Evolutionary conservation across 148 eudicot genomes (phyloP).

Genomic region (Vaccinium corymbosum): DNA sequence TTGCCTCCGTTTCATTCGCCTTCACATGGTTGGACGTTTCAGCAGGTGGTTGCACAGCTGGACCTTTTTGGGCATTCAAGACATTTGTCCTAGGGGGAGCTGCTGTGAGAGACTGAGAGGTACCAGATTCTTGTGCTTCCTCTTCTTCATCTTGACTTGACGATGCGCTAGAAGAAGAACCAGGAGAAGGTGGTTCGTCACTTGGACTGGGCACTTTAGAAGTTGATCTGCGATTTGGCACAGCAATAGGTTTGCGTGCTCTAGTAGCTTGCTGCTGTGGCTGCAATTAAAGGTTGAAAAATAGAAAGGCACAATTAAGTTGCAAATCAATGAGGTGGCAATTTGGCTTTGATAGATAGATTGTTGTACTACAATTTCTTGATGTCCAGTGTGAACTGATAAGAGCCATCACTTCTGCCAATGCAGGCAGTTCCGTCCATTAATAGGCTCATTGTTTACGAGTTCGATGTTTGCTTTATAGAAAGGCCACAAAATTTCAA

Average conservation of each 20-base stretch:
- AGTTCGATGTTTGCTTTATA: neutral
- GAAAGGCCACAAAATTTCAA: neutral
- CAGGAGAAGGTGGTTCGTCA: slow-evolving; percentile 57
- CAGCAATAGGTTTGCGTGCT: slow-evolving; percentile 39
- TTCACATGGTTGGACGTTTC: slow-evolving; percentile 27
- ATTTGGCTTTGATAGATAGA: neutral
- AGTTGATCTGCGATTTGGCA: slow-evolving; percentile 33
- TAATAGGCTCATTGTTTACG: neutral
- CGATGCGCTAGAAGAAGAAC: slow-evolving; percentile 52
- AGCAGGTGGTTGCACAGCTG: slow-evolving; percentile 30
- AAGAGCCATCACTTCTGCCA: neutral
- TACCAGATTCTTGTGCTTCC: slow-evolving; percentile 30
- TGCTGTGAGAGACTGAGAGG: slow-evolving; percentile 29
- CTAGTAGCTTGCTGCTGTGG: slow-evolving; percentile 45
- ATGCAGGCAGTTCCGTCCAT: neutral
- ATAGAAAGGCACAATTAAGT: neutral
- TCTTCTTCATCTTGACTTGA: slow-evolving; percentile 41
- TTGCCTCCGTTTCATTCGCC: slow-evolving; percentile 33
- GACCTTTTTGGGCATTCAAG: slow-evolving; percentile 33
- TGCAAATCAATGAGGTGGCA: neutral
- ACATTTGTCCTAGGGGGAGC: slow-evolving; percentile 30
- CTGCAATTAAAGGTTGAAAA: slow-evolving; percentile 26
- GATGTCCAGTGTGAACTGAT: neutral
- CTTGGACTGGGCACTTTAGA: slow-evolving; percentile 24
- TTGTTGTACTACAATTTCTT: neutral